Conservation (phyloP, 331 rosid genomes). For the Dryas integrifolia region DNA sequence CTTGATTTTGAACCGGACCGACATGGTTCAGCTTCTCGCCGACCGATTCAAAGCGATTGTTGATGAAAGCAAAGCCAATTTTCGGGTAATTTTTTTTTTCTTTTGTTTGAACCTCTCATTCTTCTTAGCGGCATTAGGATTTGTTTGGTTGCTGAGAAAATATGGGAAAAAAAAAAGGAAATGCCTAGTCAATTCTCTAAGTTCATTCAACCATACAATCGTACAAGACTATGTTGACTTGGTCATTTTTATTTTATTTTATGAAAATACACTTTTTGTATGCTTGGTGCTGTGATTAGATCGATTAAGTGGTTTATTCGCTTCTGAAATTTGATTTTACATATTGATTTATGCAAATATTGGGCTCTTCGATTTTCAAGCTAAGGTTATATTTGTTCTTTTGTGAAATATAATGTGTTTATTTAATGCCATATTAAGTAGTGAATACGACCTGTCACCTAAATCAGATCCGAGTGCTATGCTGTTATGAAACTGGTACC, state of each 20-base stretch:
- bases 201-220: background rate
- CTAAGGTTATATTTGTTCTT: background rate
- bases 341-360: background rate
- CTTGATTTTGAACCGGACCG: constrained; percentile 69
- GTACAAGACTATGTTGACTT: background rate
- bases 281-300: constrained; percentile 4
- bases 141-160: constrained; percentile 1
- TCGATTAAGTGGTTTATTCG: background rate
- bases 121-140: background rate
- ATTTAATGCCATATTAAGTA: background rate
- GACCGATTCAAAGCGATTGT: constrained; percentile 72
- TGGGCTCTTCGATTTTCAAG: background rate
- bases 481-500: constrained; percentile 1
- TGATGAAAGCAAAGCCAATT: constrained; percentile 70
- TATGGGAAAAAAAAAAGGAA: background rate
- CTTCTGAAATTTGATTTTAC: background rate
- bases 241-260: background rate
- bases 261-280: background rate
- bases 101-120: background rate
- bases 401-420: background rate
- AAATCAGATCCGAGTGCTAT: background rate
- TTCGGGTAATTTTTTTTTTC: constrained; percentile 51
- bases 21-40: constrained; percentile 61
- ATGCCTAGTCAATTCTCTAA: too few relatives aligned
- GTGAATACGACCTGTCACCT: background rate